Evolutionary conservation across 2,329 filamentous ascomycete genomes (phyloP).

Genomic region (Aspergillus tubingensis): DNA sequence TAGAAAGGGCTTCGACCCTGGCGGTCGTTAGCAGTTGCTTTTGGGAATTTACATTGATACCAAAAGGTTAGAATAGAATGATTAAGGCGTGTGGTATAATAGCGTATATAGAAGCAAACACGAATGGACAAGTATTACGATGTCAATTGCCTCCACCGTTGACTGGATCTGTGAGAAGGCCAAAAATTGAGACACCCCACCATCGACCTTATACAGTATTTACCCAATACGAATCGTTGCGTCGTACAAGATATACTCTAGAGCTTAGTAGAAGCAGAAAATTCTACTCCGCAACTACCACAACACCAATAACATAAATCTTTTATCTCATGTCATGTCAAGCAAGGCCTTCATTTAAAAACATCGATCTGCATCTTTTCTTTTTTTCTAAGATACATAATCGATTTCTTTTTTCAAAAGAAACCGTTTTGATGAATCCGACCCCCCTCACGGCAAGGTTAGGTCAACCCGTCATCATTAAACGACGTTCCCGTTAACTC

Average conservation of each 20-base stretch:
- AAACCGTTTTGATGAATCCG: constrained; percentile 32
- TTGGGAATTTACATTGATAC: neutral
- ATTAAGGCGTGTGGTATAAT: neutral
- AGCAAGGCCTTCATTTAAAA: constrained; percentile 38
- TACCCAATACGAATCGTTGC: no score
- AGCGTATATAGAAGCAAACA: neutral
- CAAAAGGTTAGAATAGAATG: neutral
- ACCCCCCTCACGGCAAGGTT: constrained; percentile 29
- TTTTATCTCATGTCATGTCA: constrained; percentile 35
- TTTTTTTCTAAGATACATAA: constrained; percentile 19
- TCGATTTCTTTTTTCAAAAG: constrained; percentile 4
- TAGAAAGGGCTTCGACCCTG: neutral
- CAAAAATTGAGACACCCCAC: no score
- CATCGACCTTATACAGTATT: no score
- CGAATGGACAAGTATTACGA: neutral
- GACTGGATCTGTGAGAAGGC: no score
- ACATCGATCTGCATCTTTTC: constrained; percentile 42
- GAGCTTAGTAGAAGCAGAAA: no score
- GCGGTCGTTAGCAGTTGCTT: constrained; percentile 9
- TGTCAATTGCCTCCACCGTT: no score
- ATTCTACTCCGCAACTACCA: neutral
- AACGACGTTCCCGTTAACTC: constrained; percentile 39
- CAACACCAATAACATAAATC: neutral
- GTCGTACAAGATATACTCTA: no score
- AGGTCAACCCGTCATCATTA: constrained; percentile 34